Conservation (phyloP, 768 basidiomycete genomes). For the Leccinum rimulosum region DNA sequence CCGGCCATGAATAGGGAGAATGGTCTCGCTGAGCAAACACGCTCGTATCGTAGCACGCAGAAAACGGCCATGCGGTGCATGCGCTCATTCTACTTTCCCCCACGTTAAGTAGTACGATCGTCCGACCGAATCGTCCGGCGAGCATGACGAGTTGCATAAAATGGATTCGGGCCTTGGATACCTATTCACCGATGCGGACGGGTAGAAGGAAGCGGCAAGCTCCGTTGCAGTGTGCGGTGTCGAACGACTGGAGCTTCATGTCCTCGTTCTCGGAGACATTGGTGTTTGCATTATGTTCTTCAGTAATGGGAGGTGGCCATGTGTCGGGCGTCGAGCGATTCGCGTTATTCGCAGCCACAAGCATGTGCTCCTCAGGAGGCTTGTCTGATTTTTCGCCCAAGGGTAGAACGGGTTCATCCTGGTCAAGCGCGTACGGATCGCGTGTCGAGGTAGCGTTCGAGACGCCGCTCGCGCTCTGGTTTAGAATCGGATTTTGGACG, state of each 20-base stretch:
- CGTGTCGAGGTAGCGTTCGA: neutral
- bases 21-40: slow-evolving; percentile 3
- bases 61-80: slow-evolving; percentile 50
- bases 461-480: neutral
- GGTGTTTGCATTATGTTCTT: neutral
- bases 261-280: neutral
- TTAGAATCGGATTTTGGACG: neutral
- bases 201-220: slow-evolving; percentile 49
- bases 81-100: slow-evolving; percentile 51
- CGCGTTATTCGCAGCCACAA: neutral
- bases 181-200: slow-evolving; percentile 52
- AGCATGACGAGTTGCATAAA: slow-evolving; percentile 42
- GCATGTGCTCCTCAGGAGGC: neutral
- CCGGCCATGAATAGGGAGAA: slow-evolving; percentile 3
- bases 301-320: slow-evolving; percentile 31
- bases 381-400: neutral
- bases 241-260: slow-evolving; percentile 10
- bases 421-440: too few species aligned
- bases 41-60: slow-evolving; percentile 46
- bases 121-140: slow-evolving; percentile 49
- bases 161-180: slow-evolving; percentile 57
- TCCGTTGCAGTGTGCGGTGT: slow-evolving; percentile 21
- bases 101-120: slow-evolving; percentile 60
- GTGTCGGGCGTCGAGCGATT: neutral
- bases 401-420: neutral